Evolutionary conservation across 2,329 filamentous ascomycete species (phyloP), one percentile per base, ranked within the genome.

Genomic region (Talaromyces sp.): DNA sequence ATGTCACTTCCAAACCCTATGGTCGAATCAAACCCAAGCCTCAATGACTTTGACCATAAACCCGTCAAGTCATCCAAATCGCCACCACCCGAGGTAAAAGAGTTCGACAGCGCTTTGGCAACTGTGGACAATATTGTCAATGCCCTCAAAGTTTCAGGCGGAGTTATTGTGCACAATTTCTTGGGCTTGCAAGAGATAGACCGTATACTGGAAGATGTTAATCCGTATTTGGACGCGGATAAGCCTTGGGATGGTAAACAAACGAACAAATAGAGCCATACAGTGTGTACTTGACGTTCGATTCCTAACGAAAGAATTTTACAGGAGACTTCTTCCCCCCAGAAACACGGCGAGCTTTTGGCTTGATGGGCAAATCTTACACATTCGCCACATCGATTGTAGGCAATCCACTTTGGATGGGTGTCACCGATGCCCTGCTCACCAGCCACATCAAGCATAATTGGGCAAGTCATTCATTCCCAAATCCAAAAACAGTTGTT

Each of bases 131-230:
- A 55, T 17, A 29, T 55, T 38, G 53, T 55, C n/a, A 35, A 29
- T 9, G 53, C 32, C 5, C 35, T 55, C 19, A 35, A 41, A 21
- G 19, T 55, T 7, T 1, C 53, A 14, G 53, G 53, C 14, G 32
- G 53, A 21, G 53, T 55, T 13, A 55, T 55, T 41, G 31, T 55
- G 5, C 53, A 32, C 14, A 55, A 55, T 27, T 21, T 55, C 10
- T 21, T 55, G 35, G 26, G 29, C 21, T 5, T 32, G 9, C 29
- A 41, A 55, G 53, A 41, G 43, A 50, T 50, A 21, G 19, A 81
- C 81, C 50, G 27, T 17, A 52, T 58, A n/a, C 29, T 51, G 29
- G 21, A 21, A 3, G 56, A 58, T 17, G 31, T 41, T 4, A n/a
- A 46, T 9, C 56, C 46, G 8, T 58, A 27, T 10, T 9, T 58